A percentile compares a stretch with the other conserved stretches of the same genome.
Conservation (phyloP, 169 alveolate genomes). For the Plasmodium chabaudi region DNA sequence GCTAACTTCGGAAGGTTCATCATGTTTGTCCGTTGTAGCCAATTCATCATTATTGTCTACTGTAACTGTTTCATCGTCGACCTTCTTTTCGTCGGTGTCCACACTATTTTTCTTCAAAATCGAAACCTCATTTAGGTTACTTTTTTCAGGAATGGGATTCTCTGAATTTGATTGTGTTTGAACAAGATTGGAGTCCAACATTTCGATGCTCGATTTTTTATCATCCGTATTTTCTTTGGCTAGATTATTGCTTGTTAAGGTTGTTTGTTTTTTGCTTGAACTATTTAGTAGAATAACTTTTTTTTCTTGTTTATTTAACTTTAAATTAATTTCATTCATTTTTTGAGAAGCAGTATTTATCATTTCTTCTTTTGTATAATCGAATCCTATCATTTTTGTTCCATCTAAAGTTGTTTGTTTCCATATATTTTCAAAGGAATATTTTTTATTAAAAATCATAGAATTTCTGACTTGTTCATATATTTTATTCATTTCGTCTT, state of each 20-base stretch:
- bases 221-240: not conserved
- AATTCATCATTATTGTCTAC: not conserved
- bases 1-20: not conserved
- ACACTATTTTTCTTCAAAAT: too few species aligned
- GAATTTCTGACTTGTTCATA: conserved; percentile 45
- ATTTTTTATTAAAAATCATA: conserved; percentile 10
- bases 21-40: not conserved
- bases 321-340: conserved; percentile 66
- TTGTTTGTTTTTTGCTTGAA: not conserved
- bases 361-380: conserved; percentile 22
- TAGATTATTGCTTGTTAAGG: not conserved
- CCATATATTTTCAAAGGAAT: conserved; percentile 37
- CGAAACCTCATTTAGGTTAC: too few species aligned
- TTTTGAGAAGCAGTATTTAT: conserved; percentile 33
- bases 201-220: not conserved
- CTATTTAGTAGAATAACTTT: conserved; percentile 13
- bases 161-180: too few species aligned
- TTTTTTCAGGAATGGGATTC: too few species aligned
- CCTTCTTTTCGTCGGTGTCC: not conserved
- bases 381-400: conserved; percentile 31
- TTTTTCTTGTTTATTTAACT: conserved; percentile 20
- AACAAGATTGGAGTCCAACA: not conserved
- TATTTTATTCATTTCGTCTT: conserved; percentile 27
- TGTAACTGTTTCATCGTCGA: not conserved
- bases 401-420: conserved; percentile 9